Conservation (phyloP, 148 eudicot species). For the Mesembryanthemum crystallinum region DNA sequence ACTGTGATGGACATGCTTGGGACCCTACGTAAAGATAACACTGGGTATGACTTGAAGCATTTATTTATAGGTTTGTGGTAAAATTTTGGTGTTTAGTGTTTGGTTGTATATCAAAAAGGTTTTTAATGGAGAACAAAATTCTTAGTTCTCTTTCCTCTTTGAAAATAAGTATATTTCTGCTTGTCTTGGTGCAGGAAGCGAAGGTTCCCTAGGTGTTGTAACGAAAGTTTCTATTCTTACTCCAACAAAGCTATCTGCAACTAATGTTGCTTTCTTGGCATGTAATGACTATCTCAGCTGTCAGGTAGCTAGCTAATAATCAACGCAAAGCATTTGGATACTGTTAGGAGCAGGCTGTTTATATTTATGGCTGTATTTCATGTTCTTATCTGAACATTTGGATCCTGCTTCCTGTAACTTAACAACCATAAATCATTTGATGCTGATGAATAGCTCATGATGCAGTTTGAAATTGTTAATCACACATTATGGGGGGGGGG, state of each 20-base stretch:
- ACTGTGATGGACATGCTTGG: constrained; percentile 92
- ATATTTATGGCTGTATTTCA: not conserved
- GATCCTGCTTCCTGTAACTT: not conserved
- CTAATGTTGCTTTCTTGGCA: constrained; percentile 87
- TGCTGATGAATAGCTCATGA: not conserved
- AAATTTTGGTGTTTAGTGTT: not conserved
- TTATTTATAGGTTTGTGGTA: constrained; percentile 79
- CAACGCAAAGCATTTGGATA: not conserved
- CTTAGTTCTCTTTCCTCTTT: not conserved
- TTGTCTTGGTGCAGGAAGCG: constrained; percentile 62
- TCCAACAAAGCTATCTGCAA: constrained; percentile 81
- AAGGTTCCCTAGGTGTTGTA: constrained; percentile 91
- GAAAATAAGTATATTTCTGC: constrained; percentile 7
- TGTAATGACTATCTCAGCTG: constrained; percentile 85
- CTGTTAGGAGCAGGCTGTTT: not conserved
- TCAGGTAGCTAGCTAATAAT: constrained; percentile 54
- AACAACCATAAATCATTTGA: not conserved
- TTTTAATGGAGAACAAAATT: not conserved
- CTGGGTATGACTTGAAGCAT: constrained; percentile 99
- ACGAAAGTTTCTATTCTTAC: constrained; percentile 90
- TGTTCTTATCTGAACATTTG: constrained; percentile 2
- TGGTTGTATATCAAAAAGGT: constrained; percentile 6
- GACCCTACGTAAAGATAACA: constrained; percentile 92
- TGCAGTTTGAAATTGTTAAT: not conserved
- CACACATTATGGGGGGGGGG: too few relatives aligned